These are phyloP conservation scores for Globisporangium middletonii DNA, from an alignment of 352 stramenopile genomes.

Conservation along the genomic window DNA sequence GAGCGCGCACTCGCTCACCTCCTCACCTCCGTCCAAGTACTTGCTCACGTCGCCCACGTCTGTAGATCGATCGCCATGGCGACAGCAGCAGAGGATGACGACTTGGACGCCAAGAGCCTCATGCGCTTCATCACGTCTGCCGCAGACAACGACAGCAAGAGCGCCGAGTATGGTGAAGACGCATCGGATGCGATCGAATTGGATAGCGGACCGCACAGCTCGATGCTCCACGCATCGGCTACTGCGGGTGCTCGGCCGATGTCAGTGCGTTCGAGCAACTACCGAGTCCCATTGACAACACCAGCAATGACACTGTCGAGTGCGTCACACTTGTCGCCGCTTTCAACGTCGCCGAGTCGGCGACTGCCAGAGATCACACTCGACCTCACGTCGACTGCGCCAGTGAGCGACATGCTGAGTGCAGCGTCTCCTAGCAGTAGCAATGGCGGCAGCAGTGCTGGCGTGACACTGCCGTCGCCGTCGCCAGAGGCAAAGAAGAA, in stretches of 20 bases:
- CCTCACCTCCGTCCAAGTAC: no score
- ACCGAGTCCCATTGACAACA: not conserved
- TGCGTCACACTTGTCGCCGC: not conserved
- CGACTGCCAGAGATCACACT: constrained; percentile 12
- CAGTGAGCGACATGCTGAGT: no score
- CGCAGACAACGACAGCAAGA: not conserved
- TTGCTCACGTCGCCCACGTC: not conserved
- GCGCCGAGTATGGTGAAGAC: not conserved
- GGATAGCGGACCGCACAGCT: not conserved
- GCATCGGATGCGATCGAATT: not conserved
- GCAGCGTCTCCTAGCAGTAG: not conserved
- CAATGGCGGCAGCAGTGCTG: not conserved
- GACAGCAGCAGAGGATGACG: not conserved
- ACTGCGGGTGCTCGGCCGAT: not conserved
- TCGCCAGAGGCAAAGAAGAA: constrained; percentile 8
- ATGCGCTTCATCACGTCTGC: not conserved
- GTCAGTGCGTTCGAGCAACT: constrained; percentile 2
- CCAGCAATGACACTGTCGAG: not conserved
- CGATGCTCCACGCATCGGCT: not conserved
- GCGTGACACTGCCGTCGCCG: constrained; percentile 2
- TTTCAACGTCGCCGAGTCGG: not conserved
- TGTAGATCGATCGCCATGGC: not conserved
- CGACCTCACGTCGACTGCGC: constrained; percentile 2
- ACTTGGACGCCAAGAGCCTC: constrained; percentile 8
- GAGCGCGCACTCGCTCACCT: no score